These are phyloP conservation scores for Gossypium trilobum DNA, from an alignment of 441 rosid species.

Conservation along the genomic window DNA sequence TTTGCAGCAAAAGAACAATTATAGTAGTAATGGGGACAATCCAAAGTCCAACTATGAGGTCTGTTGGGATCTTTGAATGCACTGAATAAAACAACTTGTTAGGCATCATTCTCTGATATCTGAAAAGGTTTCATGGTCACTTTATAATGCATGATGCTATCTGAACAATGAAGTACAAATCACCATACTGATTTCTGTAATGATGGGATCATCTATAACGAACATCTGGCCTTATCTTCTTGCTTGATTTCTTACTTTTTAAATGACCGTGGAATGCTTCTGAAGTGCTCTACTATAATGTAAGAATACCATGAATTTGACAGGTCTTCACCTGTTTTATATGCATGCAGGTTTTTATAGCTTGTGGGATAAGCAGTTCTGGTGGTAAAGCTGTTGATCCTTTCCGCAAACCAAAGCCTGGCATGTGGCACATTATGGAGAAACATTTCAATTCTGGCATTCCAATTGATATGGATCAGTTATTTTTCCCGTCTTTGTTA, in stretches of 20 bases:
- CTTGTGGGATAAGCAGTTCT: slow-evolving; percentile 52
- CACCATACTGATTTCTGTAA: neutral
- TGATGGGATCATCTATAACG: neutral
- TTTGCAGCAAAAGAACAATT: neutral
- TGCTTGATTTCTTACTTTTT: neutral
- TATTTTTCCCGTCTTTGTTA: slow-evolving; percentile 22
- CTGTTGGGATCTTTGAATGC: neutral
- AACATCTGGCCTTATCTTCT: neutral
- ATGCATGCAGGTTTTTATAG: slow-evolving; percentile 63
- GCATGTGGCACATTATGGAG: slow-evolving; percentile 87
- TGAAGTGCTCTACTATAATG: neutral
- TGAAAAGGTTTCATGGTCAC: neutral
- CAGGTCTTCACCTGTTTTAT: slow-evolving; percentile 13
- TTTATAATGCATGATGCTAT: neutral
- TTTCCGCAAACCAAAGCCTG: slow-evolving; percentile 76
- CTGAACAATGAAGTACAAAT: neutral
- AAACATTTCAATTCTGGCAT: slow-evolving; percentile 77
- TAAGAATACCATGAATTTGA: neutral
- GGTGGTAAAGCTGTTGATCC: slow-evolving; percentile 47
- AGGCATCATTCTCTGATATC: neutral
- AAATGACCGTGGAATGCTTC: neutral
- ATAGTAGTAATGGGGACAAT: neutral
- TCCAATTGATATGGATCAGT: slow-evolving; percentile 67
- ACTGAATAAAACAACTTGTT: neutral
- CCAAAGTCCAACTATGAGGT: neutral